Conservation (phyloP, 164 flowering plant species). For the Buxus sempervirens region DNA sequence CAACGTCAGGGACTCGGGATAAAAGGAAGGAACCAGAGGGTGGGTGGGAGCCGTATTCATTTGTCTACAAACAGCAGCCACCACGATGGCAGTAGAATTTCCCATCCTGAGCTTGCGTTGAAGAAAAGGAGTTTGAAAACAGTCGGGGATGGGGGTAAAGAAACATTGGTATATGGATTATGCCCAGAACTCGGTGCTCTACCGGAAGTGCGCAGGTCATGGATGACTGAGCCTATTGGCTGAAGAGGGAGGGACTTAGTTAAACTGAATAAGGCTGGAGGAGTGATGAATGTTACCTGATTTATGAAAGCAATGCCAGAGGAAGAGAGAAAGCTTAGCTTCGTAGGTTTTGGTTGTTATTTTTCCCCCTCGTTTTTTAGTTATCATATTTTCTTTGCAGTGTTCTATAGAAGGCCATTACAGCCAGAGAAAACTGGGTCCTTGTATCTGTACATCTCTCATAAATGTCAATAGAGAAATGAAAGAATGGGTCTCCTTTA, state of each 20-base stretch:
- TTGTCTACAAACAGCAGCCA: slow-evolving; percentile 38
- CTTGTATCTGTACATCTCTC: slow-evolving; percentile 32
- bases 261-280: slow-evolving; percentile 43
- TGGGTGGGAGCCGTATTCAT: slow-evolving; percentile 56
- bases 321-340: slow-evolving; percentile 6
- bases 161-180: no score
- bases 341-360: slow-evolving; percentile 27
- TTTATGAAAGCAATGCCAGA: slow-evolving; percentile 36
- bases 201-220: slow-evolving; percentile 12
- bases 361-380: slow-evolving; percentile 12
- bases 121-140: no score
- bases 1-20: slow-evolving; percentile 4
- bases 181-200: slow-evolving; percentile 13
- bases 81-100: slow-evolving; percentile 52
- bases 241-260: slow-evolving; percentile 18
- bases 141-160: background rate
- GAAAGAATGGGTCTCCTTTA: slow-evolving; percentile 17
- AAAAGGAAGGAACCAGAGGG: slow-evolving; percentile 82
- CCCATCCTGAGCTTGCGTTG: no score
- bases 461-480: slow-evolving; percentile 34
- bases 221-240: slow-evolving; percentile 25
- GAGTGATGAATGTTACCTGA: slow-evolving; percentile 31
- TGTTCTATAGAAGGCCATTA: slow-evolving; percentile 33
- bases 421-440: slow-evolving; percentile 29
- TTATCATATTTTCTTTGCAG: slow-evolving; percentile 12